phyloP scores from a whole-genome alignment of 768 basidiomycete genomes.

The Mycena kentingensis region DNA sequence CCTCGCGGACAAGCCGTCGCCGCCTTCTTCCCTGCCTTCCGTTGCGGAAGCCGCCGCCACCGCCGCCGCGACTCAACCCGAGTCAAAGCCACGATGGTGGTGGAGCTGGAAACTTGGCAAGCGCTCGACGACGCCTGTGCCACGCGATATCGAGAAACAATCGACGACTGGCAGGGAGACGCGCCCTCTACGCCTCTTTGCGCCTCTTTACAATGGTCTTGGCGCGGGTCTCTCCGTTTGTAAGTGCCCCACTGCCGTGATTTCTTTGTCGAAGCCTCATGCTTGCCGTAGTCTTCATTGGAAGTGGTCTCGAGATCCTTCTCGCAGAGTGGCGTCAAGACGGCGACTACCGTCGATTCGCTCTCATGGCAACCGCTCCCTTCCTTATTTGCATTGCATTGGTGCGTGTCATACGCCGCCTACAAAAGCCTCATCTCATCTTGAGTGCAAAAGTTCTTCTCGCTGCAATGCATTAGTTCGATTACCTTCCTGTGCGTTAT shows the following conservation, averaged over 20 bases:
- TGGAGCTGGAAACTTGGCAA: slow-evolving; percentile 52
- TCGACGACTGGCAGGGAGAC: slow-evolving; percentile 35
- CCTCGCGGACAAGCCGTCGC: slow-evolving; percentile 51
- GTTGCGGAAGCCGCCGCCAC: slow-evolving; percentile 31
- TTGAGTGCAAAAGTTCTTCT: slow-evolving; percentile 59
- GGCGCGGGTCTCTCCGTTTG: slow-evolving; percentile 68
- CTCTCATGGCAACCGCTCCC: slow-evolving; percentile 63
- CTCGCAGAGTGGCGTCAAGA: slow-evolving; percentile 73
- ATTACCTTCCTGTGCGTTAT: slow-evolving; percentile 61
- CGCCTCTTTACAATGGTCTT: slow-evolving; percentile 73
- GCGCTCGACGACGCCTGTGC: slow-evolving; percentile 33
- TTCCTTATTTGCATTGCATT: slow-evolving; percentile 77
- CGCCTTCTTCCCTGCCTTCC: slow-evolving; percentile 24
- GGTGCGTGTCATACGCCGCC: slow-evolving; percentile 40
- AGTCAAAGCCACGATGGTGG: slow-evolving; percentile 31
- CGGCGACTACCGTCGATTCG: slow-evolving; percentile 61
- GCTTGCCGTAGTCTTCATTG: slow-evolving; percentile 60
- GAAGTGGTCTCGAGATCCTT: slow-evolving; percentile 57
- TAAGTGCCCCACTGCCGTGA: slow-evolving; percentile 35
- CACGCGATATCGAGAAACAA: slow-evolving; percentile 53
- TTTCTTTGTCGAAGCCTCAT: background rate
- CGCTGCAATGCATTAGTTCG: slow-evolving; percentile 66
- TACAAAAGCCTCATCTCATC: slow-evolving; percentile 1
- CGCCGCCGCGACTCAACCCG: slow-evolving; percentile 29
- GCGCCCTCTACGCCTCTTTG: slow-evolving; percentile 62